Evolutionary conservation across 176 grass and related monocot genomes (phyloP), one percentile per base, ranked within the genome.

Genomic region (Aegilops speltoides): DNA sequence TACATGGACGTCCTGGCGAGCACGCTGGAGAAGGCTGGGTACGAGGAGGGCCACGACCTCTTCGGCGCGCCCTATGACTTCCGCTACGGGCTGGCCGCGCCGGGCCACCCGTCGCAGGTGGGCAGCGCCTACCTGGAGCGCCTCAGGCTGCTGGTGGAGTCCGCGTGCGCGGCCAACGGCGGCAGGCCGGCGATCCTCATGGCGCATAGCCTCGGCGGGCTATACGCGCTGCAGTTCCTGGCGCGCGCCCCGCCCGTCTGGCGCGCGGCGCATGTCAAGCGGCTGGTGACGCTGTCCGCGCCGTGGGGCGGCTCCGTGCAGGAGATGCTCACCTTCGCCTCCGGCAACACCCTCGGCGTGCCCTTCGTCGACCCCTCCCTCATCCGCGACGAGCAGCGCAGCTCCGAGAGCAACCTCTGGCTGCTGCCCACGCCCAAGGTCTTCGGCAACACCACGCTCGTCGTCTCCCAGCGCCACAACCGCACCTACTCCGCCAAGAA

Each of bases 371-470:
- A 98, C 78, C 76, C 96, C 0, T 26, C 89, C 22, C 19, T 98
- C 77, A 33, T 98, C 64, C 91, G 91, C 64, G 81, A 24, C 25
- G 88, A 95, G 83, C 88, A 90, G 68, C 87, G 88, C 0, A 92
- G 84, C 71, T 64, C 91, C 29, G 96, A 98, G 89, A 95, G 96
- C 93, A 98, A 98, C 84, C 89, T 95, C 26, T 98, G 96, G 96
- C 86, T 95, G 24, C 89, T 98, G 64, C 96, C 93, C 3, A 71
- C 87, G 48, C 90, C 93, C 1, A 52, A 22, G 71, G 85, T 78
- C 2, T 98, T 90, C 40, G 88, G 93, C 34, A 73, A 89, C 48
- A 81, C 83, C 45, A 91, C 88, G 37, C 86, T 98, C 9, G 86
- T 94, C 28, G 81, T 88, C 16, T 89, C 94, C 9, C n/a, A 68